Evolutionary conservation across 768 basidiomycete genomes (phyloP).

Genomic region (Brasilioporus rufonigricans): DNA sequence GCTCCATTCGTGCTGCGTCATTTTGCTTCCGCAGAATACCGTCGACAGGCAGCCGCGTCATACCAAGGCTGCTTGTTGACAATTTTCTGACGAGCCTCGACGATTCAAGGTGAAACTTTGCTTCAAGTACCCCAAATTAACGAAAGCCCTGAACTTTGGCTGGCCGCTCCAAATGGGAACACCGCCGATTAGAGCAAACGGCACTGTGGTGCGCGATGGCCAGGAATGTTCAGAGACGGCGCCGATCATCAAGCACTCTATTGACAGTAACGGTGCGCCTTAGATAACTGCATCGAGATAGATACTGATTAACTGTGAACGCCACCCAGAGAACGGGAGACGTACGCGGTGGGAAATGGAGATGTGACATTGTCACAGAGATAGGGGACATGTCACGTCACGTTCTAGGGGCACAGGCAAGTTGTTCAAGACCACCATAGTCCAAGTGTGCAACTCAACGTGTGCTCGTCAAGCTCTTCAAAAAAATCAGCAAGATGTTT

Average conservation of each 20-base stretch:
- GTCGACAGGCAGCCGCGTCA: neutral
- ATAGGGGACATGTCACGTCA: conserved; percentile 32
- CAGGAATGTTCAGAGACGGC: neutral
- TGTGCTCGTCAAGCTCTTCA: conserved; percentile 27
- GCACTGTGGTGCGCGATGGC: neutral
- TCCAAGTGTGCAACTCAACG: conserved; percentile 26
- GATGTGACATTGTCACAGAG: conserved; percentile 24
- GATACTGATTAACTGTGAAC: neutral
- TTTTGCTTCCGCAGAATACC: conserved; percentile 17
- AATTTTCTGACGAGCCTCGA: neutral
- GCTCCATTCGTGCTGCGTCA: conserved; percentile 4
- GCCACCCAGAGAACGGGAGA: neutral
- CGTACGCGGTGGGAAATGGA: conserved; percentile 9
- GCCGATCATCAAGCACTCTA: neutral
- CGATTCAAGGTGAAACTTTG: conserved; percentile 5
- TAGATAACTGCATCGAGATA: neutral
- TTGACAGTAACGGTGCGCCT: conserved; percentile 3
- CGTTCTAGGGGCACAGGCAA: conserved; percentile 26
- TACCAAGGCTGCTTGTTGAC: neutral
- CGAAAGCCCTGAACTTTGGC: neutral
- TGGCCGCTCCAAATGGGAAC: conserved; percentile 14
- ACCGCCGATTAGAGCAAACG: conserved; percentile 3
- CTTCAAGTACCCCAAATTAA: neutral
- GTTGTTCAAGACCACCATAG: conserved; percentile 28
- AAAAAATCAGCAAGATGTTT: conserved; percentile 19